Evolutionary conservation across 257 asterid species (phyloP).

Genomic region (Scutellaria minor): DNA sequence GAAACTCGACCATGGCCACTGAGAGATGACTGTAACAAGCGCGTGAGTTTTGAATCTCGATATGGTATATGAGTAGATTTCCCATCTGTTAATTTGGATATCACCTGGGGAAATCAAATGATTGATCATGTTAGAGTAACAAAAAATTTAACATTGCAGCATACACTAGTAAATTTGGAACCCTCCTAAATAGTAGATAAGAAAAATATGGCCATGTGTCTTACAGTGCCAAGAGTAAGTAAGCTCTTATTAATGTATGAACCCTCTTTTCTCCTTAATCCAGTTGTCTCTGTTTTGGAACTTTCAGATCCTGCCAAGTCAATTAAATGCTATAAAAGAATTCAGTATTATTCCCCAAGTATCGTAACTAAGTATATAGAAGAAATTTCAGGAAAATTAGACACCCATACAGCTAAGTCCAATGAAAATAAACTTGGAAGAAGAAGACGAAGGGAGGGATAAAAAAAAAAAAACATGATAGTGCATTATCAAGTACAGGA

Average conservation of each 20-base stretch:
- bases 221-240: slow-evolving; percentile 87
- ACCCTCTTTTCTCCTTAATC: slow-evolving; percentile 86
- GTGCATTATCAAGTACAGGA: slow-evolving; percentile 8
- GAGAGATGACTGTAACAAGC: slow-evolving; percentile 82
- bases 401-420: slow-evolving; percentile 22
- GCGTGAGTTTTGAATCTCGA: slow-evolving; percentile 87
- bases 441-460: background rate
- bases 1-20: slow-evolving; percentile 86
- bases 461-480: background rate
- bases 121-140: slow-evolving; percentile 22
- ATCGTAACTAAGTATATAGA: slow-evolving; percentile 18
- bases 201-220: slow-evolving; percentile 37
- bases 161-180: slow-evolving; percentile 22
- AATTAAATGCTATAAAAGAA: slow-evolving; percentile 78
- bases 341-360: slow-evolving; percentile 45
- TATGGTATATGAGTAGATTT: slow-evolving; percentile 84
- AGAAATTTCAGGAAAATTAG: slow-evolving; percentile 28
- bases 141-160: slow-evolving; percentile 21
- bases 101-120: slow-evolving; percentile 56
- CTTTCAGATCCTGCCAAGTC: slow-evolving; percentile 96
- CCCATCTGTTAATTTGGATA: slow-evolving; percentile 79
- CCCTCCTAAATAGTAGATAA: slow-evolving; percentile 29
- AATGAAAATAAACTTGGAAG: slow-evolving; percentile 25
- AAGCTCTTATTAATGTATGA: slow-evolving; percentile 82
- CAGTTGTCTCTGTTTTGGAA: slow-evolving; percentile 80